A percentile compares a stretch with the other conserved stretches of the same genome.
Evolutionary conservation across 2,329 filamentous ascomycete species (phyloP).

Genomic region (Leptographium lundbergii): DNA sequence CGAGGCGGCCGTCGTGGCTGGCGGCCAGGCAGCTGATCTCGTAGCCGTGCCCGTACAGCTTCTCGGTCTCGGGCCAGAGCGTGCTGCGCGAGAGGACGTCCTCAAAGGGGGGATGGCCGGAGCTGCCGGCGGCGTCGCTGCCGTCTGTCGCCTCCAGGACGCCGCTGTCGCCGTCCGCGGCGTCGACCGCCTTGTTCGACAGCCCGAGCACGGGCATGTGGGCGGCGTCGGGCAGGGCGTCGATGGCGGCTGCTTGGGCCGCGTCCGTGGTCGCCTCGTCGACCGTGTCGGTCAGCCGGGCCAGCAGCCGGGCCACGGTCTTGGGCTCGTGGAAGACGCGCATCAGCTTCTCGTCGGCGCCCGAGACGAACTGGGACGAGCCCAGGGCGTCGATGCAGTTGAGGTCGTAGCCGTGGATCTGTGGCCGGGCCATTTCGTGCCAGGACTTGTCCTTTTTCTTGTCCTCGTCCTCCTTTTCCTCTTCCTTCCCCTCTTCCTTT

Average conservation of each 20-base stretch:
- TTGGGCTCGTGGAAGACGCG: constrained; percentile 87
- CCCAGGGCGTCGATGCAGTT: constrained; percentile 81
- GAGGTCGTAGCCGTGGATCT: constrained; percentile 96
- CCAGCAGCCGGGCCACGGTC: constrained; percentile 64
- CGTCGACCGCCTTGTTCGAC: constrained; percentile 83
- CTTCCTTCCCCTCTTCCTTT: too few relatives aligned
- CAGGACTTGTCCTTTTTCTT: constrained; percentile 31
- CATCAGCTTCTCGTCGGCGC: constrained; percentile 95
- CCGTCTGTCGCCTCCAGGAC: constrained; percentile 26
- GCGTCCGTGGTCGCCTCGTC: constrained; percentile 7
- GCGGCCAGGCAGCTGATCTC: constrained; percentile 83
- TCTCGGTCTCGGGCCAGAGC: constrained; percentile 91
- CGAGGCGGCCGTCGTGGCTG: constrained; percentile 57
- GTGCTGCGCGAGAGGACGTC: constrained; percentile 83
- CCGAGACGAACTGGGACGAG: constrained; percentile 70
- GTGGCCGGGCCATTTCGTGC: constrained; percentile 91
- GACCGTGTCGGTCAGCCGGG: constrained; percentile 40
- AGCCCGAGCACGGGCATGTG: constrained; percentile 91
- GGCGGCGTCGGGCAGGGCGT: constrained; percentile 66
- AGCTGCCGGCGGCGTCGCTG: background rate
- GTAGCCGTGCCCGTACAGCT: constrained; percentile 95
- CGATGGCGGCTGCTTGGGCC: constrained; percentile 13
- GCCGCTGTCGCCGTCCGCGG: constrained; percentile 20
- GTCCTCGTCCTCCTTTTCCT: background rate
- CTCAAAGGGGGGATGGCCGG: constrained; percentile 63